Conservation (phyloP, 1,284 basidiomycete genomes). For the Psilocybe mexicana region DNA sequence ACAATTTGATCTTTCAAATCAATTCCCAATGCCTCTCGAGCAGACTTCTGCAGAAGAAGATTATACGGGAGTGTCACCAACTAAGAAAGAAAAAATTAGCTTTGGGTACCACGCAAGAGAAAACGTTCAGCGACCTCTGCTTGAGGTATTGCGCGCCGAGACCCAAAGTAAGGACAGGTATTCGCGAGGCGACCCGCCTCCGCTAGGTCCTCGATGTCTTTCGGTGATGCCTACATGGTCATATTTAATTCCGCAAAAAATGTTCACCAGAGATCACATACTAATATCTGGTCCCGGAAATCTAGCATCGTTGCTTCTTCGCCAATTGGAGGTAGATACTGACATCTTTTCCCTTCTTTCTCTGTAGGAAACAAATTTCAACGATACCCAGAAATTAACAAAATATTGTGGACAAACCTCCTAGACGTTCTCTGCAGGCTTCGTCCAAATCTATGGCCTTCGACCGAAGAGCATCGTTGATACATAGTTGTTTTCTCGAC, state of each 20-base stretch:
- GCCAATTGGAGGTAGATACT: conserved; percentile 75
- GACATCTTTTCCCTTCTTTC: conserved; percentile 71
- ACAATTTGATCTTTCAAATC: conserved; percentile 83
- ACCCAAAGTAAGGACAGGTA: conserved; percentile 94
- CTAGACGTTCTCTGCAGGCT: conserved; percentile 85
- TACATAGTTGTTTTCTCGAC: conserved; percentile 92
- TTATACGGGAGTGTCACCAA: conserved; percentile 94
- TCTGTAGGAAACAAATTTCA: conserved; percentile 35
- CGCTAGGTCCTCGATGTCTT: conserved; percentile 94
- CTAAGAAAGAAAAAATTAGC: conserved; percentile 43
- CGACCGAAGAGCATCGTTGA: conserved; percentile 77
- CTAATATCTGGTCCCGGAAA: conserved; percentile 87
- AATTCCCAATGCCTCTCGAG: conserved; percentile 87
- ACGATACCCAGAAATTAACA: neutral
- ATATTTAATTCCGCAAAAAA: neutral
- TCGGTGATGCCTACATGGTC: conserved; percentile 69
- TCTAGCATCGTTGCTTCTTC: conserved; percentile 80
- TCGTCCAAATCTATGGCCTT: conserved; percentile 86
- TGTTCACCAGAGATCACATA: conserved; percentile 35
- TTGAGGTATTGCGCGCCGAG: conserved; percentile 83
- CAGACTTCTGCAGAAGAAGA: conserved; percentile 81
- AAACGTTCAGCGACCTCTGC: conserved; percentile 69
- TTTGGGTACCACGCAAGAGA: neutral
- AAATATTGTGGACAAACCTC: conserved; percentile 47
- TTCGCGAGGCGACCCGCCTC: conserved; percentile 63